phyloP scores from a whole-genome alignment of 2,329 filamentous ascomycete species.

The Venturia pyrina region DNA sequence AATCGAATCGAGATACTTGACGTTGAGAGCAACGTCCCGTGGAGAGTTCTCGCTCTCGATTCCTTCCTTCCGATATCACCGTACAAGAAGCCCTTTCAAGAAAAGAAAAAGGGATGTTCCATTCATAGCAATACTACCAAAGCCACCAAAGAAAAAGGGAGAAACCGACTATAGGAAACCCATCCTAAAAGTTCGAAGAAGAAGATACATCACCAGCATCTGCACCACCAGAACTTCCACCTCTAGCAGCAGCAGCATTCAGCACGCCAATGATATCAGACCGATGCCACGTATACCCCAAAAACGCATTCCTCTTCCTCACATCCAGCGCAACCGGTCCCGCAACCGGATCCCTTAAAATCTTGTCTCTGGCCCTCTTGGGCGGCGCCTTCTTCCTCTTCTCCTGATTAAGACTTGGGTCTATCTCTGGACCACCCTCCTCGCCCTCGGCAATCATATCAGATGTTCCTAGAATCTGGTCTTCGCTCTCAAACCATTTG shows the following conservation, averaged over 20 bases:
- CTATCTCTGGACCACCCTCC: neutral
- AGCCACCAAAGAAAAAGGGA: neutral
- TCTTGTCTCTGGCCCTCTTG: constrained; percentile 73
- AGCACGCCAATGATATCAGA: neutral
- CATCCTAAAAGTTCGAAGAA: neutral
- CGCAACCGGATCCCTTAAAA: constrained; percentile 63
- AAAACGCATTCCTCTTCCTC: constrained; percentile 72
- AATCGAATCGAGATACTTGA: too few species aligned
- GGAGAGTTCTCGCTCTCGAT: too few species aligned
- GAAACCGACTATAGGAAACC: neutral
- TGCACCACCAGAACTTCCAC: neutral
- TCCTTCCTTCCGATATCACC: too few species aligned
- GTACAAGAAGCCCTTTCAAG: neutral
- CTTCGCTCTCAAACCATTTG: constrained; percentile 82
- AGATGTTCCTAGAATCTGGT: constrained; percentile 42
- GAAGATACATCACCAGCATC: neutral
- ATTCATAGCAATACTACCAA: neutral
- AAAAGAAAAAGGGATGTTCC: neutral
- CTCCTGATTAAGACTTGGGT: constrained; percentile 14
- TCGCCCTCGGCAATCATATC: neutral
- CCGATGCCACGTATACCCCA: constrained; percentile 74
- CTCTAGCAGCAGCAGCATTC: neutral
- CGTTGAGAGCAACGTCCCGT: too few species aligned
- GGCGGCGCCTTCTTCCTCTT: constrained; percentile 33
- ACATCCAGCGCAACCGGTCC: constrained; percentile 64